Conservation (phyloP, 176 grass and related monocot genomes). For the Cocos nucifera region DNA sequence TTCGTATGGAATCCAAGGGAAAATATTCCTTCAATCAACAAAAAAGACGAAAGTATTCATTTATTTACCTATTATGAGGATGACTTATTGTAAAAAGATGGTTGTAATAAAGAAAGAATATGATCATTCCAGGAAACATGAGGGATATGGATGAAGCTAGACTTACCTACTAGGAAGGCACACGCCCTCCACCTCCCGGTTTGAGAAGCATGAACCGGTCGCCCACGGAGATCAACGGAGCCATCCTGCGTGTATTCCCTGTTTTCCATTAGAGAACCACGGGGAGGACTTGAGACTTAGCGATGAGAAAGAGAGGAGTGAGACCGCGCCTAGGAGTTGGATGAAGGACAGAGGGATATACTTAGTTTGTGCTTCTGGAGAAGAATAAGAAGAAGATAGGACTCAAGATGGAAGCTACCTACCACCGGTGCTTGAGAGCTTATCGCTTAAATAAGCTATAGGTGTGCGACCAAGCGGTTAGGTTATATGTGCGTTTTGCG, state of each 20-base stretch:
- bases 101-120: too few relatives aligned
- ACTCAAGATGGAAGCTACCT: not conserved
- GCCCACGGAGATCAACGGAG: slow-evolving; percentile 56
- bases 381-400: slow-evolving; percentile 2
- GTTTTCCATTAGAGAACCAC: slow-evolving; percentile 16
- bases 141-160: not conserved
- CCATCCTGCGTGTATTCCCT: slow-evolving; percentile 51
- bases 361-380: not conserved
- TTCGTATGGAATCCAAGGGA: too few relatives aligned
- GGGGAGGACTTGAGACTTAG: too few relatives aligned
- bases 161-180: slow-evolving; percentile 56
- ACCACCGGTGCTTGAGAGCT: slow-evolving; percentile 4
- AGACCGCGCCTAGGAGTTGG: not conserved
- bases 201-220: slow-evolving; percentile 31
- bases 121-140: too few relatives aligned
- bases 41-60: too few relatives aligned
- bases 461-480: not conserved
- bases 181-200: slow-evolving; percentile 77
- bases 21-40: too few relatives aligned
- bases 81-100: too few relatives aligned
- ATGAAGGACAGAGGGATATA: not conserved
- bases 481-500: too few relatives aligned
- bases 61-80: too few relatives aligned
- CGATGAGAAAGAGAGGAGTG: not conserved
- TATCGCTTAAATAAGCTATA: slow-evolving; percentile 22